Evolutionary conservation across 768 basidiomycete genomes (phyloP), one percentile per base, ranked within the genome.

Genomic region (Tylopilus rubrobrunneus): DNA sequence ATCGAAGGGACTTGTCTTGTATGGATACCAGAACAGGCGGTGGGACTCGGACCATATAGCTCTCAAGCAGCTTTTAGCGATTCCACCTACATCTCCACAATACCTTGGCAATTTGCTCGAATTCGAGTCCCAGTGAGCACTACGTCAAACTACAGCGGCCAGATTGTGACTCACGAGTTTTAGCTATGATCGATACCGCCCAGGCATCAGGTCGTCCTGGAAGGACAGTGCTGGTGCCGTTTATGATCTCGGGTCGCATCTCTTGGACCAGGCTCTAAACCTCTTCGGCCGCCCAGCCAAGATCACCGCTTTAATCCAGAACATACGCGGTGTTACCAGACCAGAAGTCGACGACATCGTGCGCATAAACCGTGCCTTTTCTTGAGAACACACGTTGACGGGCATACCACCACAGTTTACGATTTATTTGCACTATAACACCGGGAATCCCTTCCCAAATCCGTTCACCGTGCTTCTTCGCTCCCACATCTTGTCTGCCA

Each of bases 231-330:
- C 81, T 1, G 88, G 89, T 5, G 74, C 80, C 27, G 81, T 84
- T 3, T 94, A 84, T 67, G 90, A 94, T 67, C 77, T 94, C 21
- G 91, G 88, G 5, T 72, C 86, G 8, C 90, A 94, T 67, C 76
- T 92, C 27, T 81, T 92, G 58, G 89, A 92, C 71, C 89, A 92
- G 68, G 76, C 81, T 6, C 72, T 92, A 29, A 74, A 74, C 10
- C 77, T 94, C 40, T 93, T 93, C 63, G 92, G 92, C 36, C 74
- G 82, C 46, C 92, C 92, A 0, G 64, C 76, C 31, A 81, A 69
- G 52, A 68, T 94, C 27, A 86, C 86, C 5, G 87, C 84, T 1
- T 81, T 87, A 62, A 73, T 85, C 25, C 79, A 84, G 62, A 92
- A 92, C 65, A 69, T 83, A 36, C 78, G 89, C 48, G 80, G 80